These are phyloP conservation scores for Salix koriyanagi DNA, from an alignment of 345 rosid species.

Conservation along the genomic window DNA sequence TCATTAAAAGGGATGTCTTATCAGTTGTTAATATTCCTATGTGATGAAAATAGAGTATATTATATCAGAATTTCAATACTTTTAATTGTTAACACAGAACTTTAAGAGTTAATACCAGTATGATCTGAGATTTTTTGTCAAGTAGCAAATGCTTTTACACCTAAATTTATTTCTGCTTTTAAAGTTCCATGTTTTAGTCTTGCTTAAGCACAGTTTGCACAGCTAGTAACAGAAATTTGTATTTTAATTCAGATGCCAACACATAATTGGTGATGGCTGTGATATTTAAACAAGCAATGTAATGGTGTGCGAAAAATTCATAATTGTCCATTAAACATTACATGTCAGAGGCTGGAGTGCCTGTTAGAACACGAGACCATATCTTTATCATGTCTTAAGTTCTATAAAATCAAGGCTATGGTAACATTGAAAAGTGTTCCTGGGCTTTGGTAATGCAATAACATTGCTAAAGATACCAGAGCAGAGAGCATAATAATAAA, in stretches of 20 bases:
- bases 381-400: not conserved
- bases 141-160: not conserved
- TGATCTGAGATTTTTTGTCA: not conserved
- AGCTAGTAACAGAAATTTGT: not conserved
- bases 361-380: not conserved
- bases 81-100: not conserved
- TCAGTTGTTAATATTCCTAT: not conserved
- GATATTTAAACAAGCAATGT: not conserved
- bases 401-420: not conserved
- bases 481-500: constrained; percentile 35
- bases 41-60: not conserved
- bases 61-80: not conserved
- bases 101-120: not conserved
- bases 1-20: not conserved
- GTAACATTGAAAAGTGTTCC: constrained; percentile 26
- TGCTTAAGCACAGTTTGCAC: not conserved
- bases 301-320: not conserved
- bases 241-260: not conserved
- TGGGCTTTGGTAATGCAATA: constrained; percentile 63
- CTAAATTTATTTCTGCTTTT: not conserved
- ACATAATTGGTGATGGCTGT: not conserved
- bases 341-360: not conserved
- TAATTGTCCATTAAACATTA: not conserved
- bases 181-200: not conserved
- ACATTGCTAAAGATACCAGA: constrained; percentile 52